Evolutionary conservation across 108 stramenopile species (phyloP), one percentile per base, ranked within the genome.

Genomic region (Discostella pseudostelligera): DNA sequence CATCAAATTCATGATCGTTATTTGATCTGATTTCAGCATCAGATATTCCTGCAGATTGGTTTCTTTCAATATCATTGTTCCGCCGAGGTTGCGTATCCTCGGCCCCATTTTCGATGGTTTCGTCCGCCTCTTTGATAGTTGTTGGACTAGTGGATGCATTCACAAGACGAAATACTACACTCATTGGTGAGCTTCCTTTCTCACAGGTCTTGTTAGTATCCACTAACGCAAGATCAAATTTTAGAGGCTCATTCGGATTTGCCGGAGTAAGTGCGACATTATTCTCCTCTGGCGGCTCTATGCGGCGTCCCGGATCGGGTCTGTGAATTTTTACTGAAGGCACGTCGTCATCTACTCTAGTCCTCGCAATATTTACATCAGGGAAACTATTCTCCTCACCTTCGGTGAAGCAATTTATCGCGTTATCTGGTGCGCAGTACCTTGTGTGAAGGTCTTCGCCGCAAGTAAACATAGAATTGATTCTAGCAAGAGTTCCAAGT

Each of bases 161-260:
- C 6, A 46, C 36, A 39, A 36, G 58, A 51, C 22, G 39, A 20
- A 20, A 8, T 10, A 62, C 28, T 12, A 50, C 28, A 26, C 36
- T 26, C 35, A 73, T 36, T 24, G 64, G 72, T n/a, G 72, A 73
- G 42, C 57, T 73, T 53, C 58, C 72, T 29, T 44, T 73, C 29
- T 73, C 72, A 40, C 72, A 56, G 8, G 69, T 62, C 37, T 40
- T 24, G 4, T 49, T 39, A 20, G 8, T 35, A 12, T 60, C 43
- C 11, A n/a, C 13, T 12, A 13, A 24, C 44, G 24, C 37, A 19
- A n/a, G n/a, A n/a, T n/a, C n/a, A n/a, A n/a, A n/a, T n/a, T n/a
- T n/a, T n/a, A n/a, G n/a, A n/a, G n/a, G n/a, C n/a, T n/a, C n/a
- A n/a, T n/a, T n/a, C n/a, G 24, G 26, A 54, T 54, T 12, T 16